Conservation (phyloP, 2,329 filamentous ascomycete genomes). For the Diaporthe citri region DNA sequence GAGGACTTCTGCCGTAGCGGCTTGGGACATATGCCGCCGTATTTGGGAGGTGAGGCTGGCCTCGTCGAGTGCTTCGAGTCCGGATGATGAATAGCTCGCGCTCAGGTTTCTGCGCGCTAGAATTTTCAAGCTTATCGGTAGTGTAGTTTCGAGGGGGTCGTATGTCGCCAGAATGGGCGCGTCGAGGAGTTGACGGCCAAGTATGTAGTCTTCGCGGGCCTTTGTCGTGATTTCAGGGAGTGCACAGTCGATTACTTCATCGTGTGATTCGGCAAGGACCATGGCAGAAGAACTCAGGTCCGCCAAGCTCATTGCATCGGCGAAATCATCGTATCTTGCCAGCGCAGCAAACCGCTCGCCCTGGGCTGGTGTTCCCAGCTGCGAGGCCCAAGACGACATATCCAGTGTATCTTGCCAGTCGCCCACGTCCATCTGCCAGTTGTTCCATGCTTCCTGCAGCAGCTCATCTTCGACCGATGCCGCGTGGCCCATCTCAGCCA, state of each 20-base stretch:
- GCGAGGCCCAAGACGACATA: constrained; percentile 54
- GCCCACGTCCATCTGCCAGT: constrained; percentile 75
- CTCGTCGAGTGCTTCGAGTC: constrained; percentile 51
- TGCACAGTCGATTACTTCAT: constrained; percentile 72
- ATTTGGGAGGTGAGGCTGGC: constrained; percentile 52
- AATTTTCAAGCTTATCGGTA: constrained; percentile 51
- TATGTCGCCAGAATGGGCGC: constrained; percentile 53
- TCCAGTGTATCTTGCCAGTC: constrained; percentile 64
- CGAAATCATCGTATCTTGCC: constrained; percentile 64
- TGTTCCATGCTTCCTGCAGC: constrained; percentile 73
- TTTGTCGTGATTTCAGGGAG: constrained; percentile 66
- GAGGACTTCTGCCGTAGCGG: constrained; percentile 48
- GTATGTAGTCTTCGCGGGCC: constrained; percentile 62
- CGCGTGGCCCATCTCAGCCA: constrained; percentile 50
- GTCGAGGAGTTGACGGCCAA: constrained; percentile 63
- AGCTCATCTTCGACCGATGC: constrained; percentile 71
- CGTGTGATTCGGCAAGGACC: constrained; percentile 57
- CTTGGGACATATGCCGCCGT: constrained; percentile 51
- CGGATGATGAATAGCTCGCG: constrained; percentile 31
- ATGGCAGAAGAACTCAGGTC: constrained; percentile 71
- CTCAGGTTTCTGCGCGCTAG: constrained; percentile 49
- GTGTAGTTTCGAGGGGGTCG: constrained; percentile 46
- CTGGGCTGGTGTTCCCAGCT: constrained; percentile 42
- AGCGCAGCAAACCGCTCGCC: constrained; percentile 55
- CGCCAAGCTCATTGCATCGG: constrained; percentile 73